Conservation (phyloP, 2,329 filamentous ascomycete genomes). For the Ophiostoma sp. region DNA sequence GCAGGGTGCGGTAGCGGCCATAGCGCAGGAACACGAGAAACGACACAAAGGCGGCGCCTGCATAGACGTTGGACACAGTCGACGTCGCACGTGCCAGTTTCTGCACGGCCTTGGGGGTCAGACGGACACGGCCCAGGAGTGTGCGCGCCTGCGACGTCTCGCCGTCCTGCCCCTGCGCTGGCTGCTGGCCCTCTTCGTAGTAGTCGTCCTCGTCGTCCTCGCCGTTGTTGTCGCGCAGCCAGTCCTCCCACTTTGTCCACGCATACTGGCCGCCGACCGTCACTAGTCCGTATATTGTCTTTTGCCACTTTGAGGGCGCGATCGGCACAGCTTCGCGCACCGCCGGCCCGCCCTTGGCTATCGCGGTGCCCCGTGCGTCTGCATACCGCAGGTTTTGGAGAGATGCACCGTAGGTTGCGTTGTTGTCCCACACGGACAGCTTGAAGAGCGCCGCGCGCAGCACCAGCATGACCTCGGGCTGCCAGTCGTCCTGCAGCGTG, state of each 20-base stretch:
- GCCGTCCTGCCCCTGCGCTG: not conserved
- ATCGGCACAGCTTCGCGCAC: constrained; percentile 51
- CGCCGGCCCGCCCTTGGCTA: not conserved
- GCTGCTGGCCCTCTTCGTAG: not conserved
- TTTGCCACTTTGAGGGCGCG: constrained; percentile 75
- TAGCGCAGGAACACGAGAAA: constrained; percentile 90
- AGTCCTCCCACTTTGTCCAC: constrained; percentile 89
- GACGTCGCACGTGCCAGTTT: constrained; percentile 65
- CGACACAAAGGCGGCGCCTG: constrained; percentile 72
- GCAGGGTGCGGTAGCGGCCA: constrained; percentile 82
- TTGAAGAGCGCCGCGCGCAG: constrained; percentile 84
- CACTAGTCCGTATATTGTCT: constrained; percentile 73
- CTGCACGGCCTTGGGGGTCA: constrained; percentile 35
- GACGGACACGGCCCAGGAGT: constrained; percentile 29
- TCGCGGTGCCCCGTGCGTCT: constrained; percentile 59
- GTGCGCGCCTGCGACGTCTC: not conserved
- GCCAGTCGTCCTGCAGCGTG: constrained; percentile 78
- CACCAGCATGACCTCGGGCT: constrained; percentile 72
- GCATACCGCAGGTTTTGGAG: constrained; percentile 88
- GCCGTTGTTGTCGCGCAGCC: constrained; percentile 66
- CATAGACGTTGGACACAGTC: constrained; percentile 65
- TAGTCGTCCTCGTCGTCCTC: constrained; percentile 15
- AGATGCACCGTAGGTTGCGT: constrained; percentile 88
- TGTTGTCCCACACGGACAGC: constrained; percentile 91
- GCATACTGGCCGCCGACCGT: constrained; percentile 84